Evolutionary conservation across 768 basidiomycete genomes (phyloP), one percentile per base, ranked within the genome.

Genomic region (Phlebiopsis gigantea): DNA sequence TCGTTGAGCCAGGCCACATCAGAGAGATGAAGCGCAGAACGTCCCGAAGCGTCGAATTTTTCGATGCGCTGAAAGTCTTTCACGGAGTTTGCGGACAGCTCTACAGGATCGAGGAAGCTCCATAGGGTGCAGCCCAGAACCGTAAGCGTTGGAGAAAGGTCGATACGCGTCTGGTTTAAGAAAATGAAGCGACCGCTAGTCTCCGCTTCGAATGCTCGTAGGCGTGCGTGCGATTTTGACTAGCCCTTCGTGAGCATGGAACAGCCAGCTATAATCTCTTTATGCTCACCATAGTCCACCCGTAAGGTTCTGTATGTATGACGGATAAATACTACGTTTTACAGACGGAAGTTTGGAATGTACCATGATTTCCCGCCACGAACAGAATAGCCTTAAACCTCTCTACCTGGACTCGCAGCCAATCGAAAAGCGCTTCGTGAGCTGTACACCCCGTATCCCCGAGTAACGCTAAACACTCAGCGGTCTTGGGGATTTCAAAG

Each of bases 81-180:
- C 2, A 75, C 57, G 19, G 63, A 56, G 56, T 57, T 61, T 5
- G 59, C 59, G 57, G 67, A 66, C 17, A 66, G 53, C 30, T 68
- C 61, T 17, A 64, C 66, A 0, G 66, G 65, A 57, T 70, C 63
- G 41, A 73, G 66, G 5, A 53, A 50, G 4, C 71, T 65, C 73
- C 74, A 76, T 24, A 77, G 69, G 4, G 75, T 76, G 63, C 73
- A 76, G 4, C 74, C 75, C 14, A 75, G 71, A n/a, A 76, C 61
- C 22, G 72, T 73, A 15, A 72, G 41, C 1, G 57, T 67, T 5
- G 66, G 60, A 4, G 69, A 63, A 22, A 74, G 44, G 52, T 75
- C 72, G 61, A 68, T 62, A 26, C 73, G 69, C 21, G 68, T 70
- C 39, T 68, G 68, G 56, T 72, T 56, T 5, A 75, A 66, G 34